A percentile compares a stretch with the other conserved stretches of the same genome.
phyloP scores from a whole-genome alignment of 2,329 filamentous ascomycete genomes.

The Davidsoniella eucalypti region DNA sequence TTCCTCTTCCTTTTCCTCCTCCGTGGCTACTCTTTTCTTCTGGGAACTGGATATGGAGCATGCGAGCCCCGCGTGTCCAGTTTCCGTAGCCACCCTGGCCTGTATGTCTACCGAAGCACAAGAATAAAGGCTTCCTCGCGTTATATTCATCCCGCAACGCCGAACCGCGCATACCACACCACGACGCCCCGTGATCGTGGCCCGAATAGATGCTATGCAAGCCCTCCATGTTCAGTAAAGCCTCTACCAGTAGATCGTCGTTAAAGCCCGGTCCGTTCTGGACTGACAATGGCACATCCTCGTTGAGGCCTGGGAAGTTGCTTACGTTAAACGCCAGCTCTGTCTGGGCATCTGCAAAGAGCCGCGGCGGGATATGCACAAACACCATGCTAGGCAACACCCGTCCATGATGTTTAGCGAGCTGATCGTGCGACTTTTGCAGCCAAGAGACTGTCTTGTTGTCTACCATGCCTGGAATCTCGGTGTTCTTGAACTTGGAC shows the following conservation, averaged over 20 bases:
- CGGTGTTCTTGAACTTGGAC: neutral
- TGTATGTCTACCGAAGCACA: slow-evolving; percentile 47
- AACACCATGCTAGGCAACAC: slow-evolving; percentile 30
- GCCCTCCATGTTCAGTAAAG: slow-evolving; percentile 29
- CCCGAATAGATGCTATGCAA: slow-evolving; percentile 35
- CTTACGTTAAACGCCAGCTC: slow-evolving; percentile 17
- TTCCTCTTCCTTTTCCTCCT: slow-evolving; percentile 15
- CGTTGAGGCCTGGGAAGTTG: slow-evolving; percentile 21
- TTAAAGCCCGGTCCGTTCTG: slow-evolving; percentile 20
- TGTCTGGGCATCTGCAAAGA: slow-evolving; percentile 16
- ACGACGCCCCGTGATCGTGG: slow-evolving; percentile 37
- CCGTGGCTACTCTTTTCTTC: neutral
- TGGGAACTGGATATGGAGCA: slow-evolving; percentile 22
- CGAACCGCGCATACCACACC: slow-evolving; percentile 20
- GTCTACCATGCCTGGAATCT: slow-evolving; percentile 7
- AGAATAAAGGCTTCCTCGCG: slow-evolving; percentile 15
- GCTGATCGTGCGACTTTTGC: slow-evolving; percentile 4
- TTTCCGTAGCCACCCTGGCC: slow-evolving; percentile 55
- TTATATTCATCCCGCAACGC: neutral
- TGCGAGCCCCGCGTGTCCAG: slow-evolving; percentile 44
- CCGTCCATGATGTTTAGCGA: slow-evolving; percentile 2
- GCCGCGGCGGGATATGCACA: slow-evolving; percentile 29
- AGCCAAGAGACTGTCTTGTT: slow-evolving; percentile 10
- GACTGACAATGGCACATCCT: slow-evolving; percentile 17
- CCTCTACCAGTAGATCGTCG: slow-evolving; percentile 35